These are phyloP conservation scores for Chloroidium sp. DNA, from an alignment of 163 green algal genomes.

Conservation along the genomic window DNA sequence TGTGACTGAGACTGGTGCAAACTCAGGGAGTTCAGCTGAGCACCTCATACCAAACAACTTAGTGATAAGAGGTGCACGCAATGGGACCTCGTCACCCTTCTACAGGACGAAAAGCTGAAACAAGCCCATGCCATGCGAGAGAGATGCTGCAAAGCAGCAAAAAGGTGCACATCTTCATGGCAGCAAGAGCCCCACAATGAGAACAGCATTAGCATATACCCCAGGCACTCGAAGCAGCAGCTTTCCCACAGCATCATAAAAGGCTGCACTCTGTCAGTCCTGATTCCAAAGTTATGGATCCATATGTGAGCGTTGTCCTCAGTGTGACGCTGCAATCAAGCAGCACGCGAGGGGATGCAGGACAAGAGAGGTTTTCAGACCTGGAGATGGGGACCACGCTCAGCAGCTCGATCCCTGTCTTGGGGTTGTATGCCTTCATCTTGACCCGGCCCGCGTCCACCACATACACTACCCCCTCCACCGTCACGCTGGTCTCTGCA, in stretches of 20 bases:
- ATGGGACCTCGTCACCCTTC: no score
- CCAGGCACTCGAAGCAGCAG: neutral
- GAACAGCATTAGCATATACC: no score
- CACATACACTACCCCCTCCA: slow-evolving; percentile 88
- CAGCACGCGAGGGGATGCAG: no score
- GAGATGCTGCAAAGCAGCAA: no score
- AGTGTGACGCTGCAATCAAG: neutral
- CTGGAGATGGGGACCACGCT: slow-evolving; percentile 74
- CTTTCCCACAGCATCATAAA: neutral
- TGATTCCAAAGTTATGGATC: neutral
- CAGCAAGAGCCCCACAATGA: no score
- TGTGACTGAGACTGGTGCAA: no score
- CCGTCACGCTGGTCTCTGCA: slow-evolving; percentile 90
- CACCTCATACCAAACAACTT: no score
- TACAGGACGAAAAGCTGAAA: no score
- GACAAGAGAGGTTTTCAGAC: slow-evolving; percentile 15
- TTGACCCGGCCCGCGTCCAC: slow-evolving; percentile 87
- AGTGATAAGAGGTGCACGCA: no score
- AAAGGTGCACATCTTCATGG: no score
- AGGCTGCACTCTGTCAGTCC: neutral
- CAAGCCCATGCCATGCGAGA: no score
- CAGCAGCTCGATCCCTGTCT: slow-evolving; percentile 79
- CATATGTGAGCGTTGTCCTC: neutral
- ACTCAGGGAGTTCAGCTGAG: no score
- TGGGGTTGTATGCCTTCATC: slow-evolving; percentile 79